Conservation (phyloP, 805 yeast species). For the Candida ovalis region DNA sequence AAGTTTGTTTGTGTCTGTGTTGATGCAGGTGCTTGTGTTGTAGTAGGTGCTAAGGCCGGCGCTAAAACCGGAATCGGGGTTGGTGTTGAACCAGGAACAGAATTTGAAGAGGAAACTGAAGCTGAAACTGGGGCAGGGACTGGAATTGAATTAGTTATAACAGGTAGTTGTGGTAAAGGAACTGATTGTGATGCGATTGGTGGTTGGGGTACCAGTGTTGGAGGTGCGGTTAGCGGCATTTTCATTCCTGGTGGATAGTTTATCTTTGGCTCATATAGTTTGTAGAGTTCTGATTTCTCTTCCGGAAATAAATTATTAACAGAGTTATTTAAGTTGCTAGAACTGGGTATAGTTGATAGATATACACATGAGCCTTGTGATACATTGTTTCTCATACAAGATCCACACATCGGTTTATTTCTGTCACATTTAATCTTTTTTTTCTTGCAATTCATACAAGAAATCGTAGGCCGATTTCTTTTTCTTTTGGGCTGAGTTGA, state of each 20-base stretch:
- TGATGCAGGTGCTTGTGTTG: no score
- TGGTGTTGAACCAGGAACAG: no score
- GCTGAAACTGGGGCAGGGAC: no score
- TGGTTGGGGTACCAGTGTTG: no score
- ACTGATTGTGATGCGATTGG: no score
- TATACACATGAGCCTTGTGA: constrained; percentile 25
- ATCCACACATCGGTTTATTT: constrained; percentile 31
- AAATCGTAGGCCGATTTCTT: constrained; percentile 45
- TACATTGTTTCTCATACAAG: constrained; percentile 25
- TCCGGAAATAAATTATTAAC: not conserved
- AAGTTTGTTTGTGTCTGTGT: no score
- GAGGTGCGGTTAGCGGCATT: no score
- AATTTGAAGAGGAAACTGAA: no score
- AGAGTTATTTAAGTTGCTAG: not conserved
- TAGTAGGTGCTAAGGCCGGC: no score
- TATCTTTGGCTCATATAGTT: not conserved
- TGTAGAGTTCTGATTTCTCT: not conserved
- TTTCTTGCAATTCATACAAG: constrained; percentile 39
- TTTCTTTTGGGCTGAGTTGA: constrained; percentile 25
- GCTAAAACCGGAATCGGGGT: no score
- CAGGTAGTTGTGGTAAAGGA: no score
- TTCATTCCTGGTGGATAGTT: not conserved
- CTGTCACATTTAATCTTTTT: constrained; percentile 45
- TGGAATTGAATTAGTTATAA: no score
- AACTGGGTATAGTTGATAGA: constrained; percentile 5